Base-by-base conservation (phyloP, 345 rosid species). In the Ricinus communis region DNA sequence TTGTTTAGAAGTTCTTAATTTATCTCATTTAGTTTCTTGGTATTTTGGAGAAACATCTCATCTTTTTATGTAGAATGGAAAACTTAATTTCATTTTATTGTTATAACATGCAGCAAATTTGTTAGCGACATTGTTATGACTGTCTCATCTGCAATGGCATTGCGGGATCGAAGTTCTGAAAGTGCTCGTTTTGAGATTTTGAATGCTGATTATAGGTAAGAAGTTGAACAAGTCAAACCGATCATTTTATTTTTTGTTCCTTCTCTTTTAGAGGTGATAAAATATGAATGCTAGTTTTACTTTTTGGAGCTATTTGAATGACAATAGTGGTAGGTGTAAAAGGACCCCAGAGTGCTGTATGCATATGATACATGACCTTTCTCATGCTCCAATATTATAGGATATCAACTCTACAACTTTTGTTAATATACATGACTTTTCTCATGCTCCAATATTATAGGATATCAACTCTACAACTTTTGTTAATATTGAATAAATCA, bases 181-280 rank as follows among this genome's bases (percentile, higher is more conserved):
- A 88, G 90, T 81, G 99, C 98, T 51, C 91, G 93, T 12, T 95
- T 95, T 60, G 99, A 95, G 83, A 66, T 95, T 76, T 82, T 95
- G 87, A 85, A 69, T 84, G 85, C 90, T 43, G 83, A 93, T 28
- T 79, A 88, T 73, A 90, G 99, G 99, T 88, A 88, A 65, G 60
- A 15, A 63, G 58, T 65, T 61, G 22, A 54, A 16, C 6, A 16
- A n/a, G n/a, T n/a, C 46, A 38, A 28, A 2, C 11, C 8, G n/a
- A 1, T 43, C 55, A 18, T 28, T 24, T 25, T 4, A 3, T 9
- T 52, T 62, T 51, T 4, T 2, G 2, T 15, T 40, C 19, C 3
- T 7, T 68, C 27, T 46, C 15, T 25, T 46, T 46, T 46, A 28
- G 54, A 9, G 41, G 58, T n/a, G 24, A n/a, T 19, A 21, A 18